Percentiles rank a stretch among this genome's conserved stretches.
Evolutionary conservation across 345 rosid species (phyloP).

Genomic region (Hevea brasiliensis): DNA sequence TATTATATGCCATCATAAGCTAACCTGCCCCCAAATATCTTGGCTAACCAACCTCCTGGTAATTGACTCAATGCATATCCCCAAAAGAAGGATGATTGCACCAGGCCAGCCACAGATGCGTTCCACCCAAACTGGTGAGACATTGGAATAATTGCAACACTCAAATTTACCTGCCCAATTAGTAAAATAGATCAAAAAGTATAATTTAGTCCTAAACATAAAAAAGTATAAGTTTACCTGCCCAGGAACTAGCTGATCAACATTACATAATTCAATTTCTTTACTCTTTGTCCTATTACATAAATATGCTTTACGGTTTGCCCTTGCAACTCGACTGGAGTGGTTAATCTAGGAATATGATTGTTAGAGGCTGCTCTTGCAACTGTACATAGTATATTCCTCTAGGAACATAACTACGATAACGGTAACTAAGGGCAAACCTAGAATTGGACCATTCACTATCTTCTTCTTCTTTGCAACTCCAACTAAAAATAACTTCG

Average conservation of each 20-base stretch:
- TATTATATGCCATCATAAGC: conserved; percentile 21
- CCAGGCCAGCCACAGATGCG: conserved; percentile 80
- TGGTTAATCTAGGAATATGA: neutral
- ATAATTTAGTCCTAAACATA: conserved; percentile 2
- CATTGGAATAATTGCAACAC: conserved; percentile 95
- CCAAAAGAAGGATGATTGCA: conserved; percentile 94
- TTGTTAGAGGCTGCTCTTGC: neutral
- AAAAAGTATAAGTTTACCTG: too few species aligned
- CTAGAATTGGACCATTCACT: neutral
- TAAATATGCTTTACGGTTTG: neutral
- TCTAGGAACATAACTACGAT: too few species aligned
- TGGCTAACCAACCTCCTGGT: conserved; percentile 95
- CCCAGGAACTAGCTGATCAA: neutral
- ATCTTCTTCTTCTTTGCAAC: neutral
- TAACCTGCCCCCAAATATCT: conserved; percentile 91
- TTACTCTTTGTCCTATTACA: neutral
- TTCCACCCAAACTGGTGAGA: conserved; percentile 94
- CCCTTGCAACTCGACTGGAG: neutral
- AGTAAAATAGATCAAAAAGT: neutral
- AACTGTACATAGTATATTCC: neutral
- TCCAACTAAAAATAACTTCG: neutral
- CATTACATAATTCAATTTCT: neutral
- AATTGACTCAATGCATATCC: conserved; percentile 95
- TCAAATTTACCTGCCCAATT: conserved; percentile 77
- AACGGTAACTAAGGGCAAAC: neutral